These are phyloP conservation scores for Adenanthera pavonina DNA, from an alignment of 306 rosid genomes.

Conservation along the genomic window DNA sequence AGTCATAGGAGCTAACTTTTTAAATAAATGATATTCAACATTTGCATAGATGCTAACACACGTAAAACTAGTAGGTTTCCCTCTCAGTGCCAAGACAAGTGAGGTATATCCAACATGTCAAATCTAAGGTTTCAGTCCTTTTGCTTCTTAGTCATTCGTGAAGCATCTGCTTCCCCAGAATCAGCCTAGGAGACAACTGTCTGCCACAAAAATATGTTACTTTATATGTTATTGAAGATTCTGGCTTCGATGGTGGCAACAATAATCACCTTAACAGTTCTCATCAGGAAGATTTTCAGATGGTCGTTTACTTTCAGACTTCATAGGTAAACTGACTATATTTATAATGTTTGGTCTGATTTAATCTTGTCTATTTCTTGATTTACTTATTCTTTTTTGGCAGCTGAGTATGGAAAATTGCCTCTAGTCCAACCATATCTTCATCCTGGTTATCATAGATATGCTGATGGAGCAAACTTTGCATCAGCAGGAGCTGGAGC, in stretches of 20 bases:
- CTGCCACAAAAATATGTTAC: background rate
- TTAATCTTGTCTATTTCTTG: background rate
- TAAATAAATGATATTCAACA: background rate
- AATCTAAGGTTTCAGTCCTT: background rate
- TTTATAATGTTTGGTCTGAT: background rate
- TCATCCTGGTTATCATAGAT: background rate
- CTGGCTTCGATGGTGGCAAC: slow-evolving; percentile 1
- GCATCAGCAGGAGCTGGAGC: slow-evolving; percentile 1
- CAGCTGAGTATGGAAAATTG: background rate
- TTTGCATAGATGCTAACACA: background rate
- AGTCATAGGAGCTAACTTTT: background rate
- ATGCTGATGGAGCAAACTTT: background rate
- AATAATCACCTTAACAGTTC: background rate
- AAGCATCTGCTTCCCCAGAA: background rate
- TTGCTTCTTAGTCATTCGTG: background rate
- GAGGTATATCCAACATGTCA: background rate
- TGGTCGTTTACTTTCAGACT: slow-evolving; percentile 3
- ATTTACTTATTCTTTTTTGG: background rate
- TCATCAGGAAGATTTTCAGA: background rate
- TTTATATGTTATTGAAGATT: background rate
- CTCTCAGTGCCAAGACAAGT: background rate
- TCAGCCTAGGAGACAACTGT: background rate
- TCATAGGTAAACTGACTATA: background rate
- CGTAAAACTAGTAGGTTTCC: too few relatives aligned
- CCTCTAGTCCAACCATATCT: background rate